These are phyloP conservation scores for Aegle marmelos DNA, from an alignment of 345 rosid species.

Conservation along the genomic window DNA sequence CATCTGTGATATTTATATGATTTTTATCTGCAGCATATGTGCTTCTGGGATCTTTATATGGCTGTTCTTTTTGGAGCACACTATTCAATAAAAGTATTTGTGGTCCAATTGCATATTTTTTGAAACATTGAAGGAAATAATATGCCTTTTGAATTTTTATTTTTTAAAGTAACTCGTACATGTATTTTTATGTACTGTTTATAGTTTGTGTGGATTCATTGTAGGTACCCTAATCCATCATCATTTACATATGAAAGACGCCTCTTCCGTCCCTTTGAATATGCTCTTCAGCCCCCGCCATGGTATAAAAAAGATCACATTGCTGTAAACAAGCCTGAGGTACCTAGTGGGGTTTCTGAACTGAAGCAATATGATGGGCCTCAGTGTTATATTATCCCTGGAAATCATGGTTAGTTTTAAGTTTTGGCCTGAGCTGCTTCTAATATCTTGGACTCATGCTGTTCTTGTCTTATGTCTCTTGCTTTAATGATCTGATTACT, in stretches of 20 bases:
- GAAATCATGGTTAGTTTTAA: conserved; percentile 85
- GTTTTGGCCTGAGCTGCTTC: conserved; percentile 21
- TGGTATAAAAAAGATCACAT: conserved; percentile 73
- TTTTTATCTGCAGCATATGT: neutral
- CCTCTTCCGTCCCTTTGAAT: conserved; percentile 89
- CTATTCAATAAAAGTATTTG: neutral
- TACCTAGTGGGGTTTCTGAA: conserved; percentile 65
- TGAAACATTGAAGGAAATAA: neutral
- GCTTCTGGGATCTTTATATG: neutral
- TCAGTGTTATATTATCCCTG: conserved; percentile 90
- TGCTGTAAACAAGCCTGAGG: conserved; percentile 84
- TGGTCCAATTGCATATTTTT: neutral
- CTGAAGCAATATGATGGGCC: conserved; percentile 90
- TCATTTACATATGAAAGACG: conserved; percentile 85
- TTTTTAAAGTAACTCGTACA: neutral
- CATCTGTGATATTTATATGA: neutral
- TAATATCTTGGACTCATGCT: neutral
- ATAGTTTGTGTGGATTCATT: conserved; percentile 3
- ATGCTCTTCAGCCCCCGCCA: conserved; percentile 91
- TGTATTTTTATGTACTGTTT: neutral
- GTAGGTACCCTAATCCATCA: conserved; percentile 97
- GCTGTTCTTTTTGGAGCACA: neutral
- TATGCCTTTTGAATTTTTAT: neutral
- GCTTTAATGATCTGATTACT: conserved; percentile 3
- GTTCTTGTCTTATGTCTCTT: neutral